Evolutionary conservation across 2,329 filamentous ascomycete genomes (phyloP), one percentile per base, ranked within the genome.

Genomic region (Talaromyces marneffei): DNA sequence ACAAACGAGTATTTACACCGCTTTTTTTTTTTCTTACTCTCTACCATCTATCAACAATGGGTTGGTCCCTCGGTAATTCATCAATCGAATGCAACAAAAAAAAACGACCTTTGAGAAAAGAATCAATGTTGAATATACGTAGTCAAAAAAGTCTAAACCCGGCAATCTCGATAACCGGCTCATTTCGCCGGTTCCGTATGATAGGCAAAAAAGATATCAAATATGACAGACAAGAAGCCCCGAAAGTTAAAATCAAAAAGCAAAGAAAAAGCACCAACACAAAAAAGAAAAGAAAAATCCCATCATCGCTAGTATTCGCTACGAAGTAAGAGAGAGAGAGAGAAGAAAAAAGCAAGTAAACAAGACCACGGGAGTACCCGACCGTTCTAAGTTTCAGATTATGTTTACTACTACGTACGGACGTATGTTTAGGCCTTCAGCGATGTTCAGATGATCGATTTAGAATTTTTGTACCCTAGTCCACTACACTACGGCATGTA

Each of bases 311-410:
- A 14, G 10, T n/a, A 14, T 20, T 3, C 42, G 18, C 7, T 16
- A 25, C n/a, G 42, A 46, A 35, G n/a, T n/a, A n/a, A n/a, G n/a
- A n/a, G n/a, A n/a, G n/a, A n/a, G n/a, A n/a, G n/a, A n/a, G n/a
- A n/a, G n/a, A n/a, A n/a, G n/a, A n/a, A 55, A 54, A 54, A 54
- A 54, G 52, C 25, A 50, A 50, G 29, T 27, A 53, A 35, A 12
- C 29, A 35, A 53, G 29, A 25, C 29, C 31, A 53, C 50, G 50
- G 50, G 50, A 53, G 50, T 53, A 33, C 29, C 50, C 52, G 52
- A 54, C 31, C n/a, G n/a, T n/a, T n/a, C n/a, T n/a, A 37, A 20
- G 31, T 54, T 54, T 35, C 52, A 54, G 50, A 35, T 18, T 54
- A 18, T 50, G 27, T 50, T 33, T 33, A n/a, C 7, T 1, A 16